Conservation (phyloP, 1,139 yeast species). For the Suhomyces ambrosiae region DNA sequence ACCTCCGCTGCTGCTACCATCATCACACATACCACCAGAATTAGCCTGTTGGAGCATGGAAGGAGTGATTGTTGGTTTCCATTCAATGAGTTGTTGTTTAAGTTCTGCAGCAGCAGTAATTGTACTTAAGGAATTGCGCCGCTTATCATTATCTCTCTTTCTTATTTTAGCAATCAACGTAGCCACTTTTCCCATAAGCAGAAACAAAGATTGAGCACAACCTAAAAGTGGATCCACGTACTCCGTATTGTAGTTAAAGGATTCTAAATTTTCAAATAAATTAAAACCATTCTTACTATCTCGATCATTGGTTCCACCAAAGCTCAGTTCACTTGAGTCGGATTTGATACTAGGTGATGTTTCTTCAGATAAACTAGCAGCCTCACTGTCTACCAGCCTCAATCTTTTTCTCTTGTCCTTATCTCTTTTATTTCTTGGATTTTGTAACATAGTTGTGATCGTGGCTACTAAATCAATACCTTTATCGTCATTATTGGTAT, state of each 20-base stretch:
- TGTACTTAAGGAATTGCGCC: slow-evolving; percentile 45
- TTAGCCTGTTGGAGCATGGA: slow-evolving; percentile 36
- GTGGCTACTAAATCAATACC: slow-evolving; percentile 48
- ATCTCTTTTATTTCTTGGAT: slow-evolving; percentile 18
- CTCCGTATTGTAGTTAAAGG: slow-evolving; percentile 30
- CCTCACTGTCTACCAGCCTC: slow-evolving; percentile 9
- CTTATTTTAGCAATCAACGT: slow-evolving; percentile 54
- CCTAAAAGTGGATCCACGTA: slow-evolving; percentile 67
- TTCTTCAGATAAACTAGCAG: slow-evolving; percentile 6
- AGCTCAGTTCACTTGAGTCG: slow-evolving; percentile 30
- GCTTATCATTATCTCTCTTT: slow-evolving; percentile 21
- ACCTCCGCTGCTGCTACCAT: slow-evolving; percentile 15
- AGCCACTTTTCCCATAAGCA: slow-evolving; percentile 65
- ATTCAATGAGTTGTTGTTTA: slow-evolving; percentile 51
- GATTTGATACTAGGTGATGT: slow-evolving; percentile 25
- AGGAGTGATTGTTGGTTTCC: slow-evolving; percentile 54
- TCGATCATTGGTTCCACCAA: slow-evolving; percentile 9
- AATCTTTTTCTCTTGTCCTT: slow-evolving; percentile 8
- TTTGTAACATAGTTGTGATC: slow-evolving; percentile 35
- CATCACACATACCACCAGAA: slow-evolving; percentile 17
- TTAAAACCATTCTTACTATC: slow-evolving; percentile 15
- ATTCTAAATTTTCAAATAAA: slow-evolving; percentile 38
- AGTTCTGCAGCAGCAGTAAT: slow-evolving; percentile 59
- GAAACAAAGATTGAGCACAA: slow-evolving; percentile 63
- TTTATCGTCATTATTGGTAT: slow-evolving; percentile 46